Conservation (phyloP, 441 rosid genomes). For the Jatropha multifida region DNA sequence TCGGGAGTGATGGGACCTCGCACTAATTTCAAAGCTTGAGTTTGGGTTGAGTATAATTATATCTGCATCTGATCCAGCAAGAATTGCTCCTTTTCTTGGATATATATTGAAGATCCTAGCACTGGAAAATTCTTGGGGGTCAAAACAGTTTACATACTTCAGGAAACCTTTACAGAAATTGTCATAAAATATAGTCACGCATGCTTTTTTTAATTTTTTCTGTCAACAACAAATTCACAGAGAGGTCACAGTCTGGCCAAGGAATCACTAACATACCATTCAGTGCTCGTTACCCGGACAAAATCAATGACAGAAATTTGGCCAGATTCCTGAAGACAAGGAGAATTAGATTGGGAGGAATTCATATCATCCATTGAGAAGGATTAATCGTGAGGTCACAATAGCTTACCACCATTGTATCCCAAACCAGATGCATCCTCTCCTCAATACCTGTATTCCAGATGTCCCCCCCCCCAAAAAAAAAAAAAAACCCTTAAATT, state of each 20-base stretch:
- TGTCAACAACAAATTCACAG: not conserved
- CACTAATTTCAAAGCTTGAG: constrained; percentile 66
- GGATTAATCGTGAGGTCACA: constrained; percentile 7
- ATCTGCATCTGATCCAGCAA: constrained; percentile 90
- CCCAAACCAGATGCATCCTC: constrained; percentile 98
- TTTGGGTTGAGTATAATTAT: constrained; percentile 86
- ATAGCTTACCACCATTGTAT: constrained; percentile 89
- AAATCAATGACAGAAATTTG: constrained; percentile 76
- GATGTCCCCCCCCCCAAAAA: constrained; percentile 8
- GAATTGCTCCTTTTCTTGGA: constrained; percentile 91
- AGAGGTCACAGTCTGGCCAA: not conserved
- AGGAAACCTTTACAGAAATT: not conserved
- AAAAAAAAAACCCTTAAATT: constrained; percentile 17
- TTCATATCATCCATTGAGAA: constrained; percentile 5
- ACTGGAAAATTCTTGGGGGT: constrained; percentile 39
- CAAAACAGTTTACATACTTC: constrained; percentile 1
- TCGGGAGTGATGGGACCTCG: constrained; percentile 77
- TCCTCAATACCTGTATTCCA: constrained; percentile 74
- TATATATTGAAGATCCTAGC: constrained; percentile 88
- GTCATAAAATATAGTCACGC: not conserved
- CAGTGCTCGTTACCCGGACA: constrained; percentile 82
- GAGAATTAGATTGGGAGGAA: constrained; percentile 7
- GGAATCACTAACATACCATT: constrained; percentile 55
- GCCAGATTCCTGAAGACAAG: constrained; percentile 69
- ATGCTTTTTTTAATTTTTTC: not conserved